Evolutionary conservation across 2,329 filamentous ascomycete genomes (phyloP).

Genomic region (Monilinia fructicola): DNA sequence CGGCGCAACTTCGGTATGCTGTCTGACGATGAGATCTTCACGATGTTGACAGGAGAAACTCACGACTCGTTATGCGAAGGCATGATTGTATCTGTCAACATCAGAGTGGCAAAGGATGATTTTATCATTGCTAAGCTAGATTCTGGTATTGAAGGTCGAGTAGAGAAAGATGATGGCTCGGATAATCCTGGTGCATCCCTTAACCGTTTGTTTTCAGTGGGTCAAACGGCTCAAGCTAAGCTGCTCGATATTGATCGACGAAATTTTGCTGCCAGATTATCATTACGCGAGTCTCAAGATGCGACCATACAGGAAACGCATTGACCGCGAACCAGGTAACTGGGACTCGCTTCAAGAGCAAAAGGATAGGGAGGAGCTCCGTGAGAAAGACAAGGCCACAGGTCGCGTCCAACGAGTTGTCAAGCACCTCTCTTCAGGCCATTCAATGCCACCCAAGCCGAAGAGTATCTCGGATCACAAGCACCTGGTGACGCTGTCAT

Average conservation of each 20-base stretch:
- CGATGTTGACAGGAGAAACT: conserved; percentile 95
- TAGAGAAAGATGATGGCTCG: conserved; percentile 80
- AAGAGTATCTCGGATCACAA: conserved; percentile 88
- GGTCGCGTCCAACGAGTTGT: conserved; percentile 91
- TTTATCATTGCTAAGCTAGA: conserved; percentile 93
- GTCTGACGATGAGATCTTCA: conserved; percentile 78
- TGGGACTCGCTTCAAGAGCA: conserved; percentile 86
- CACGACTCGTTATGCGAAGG: conserved; percentile 77
- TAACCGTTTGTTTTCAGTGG: conserved; percentile 70
- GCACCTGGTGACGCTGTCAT: conserved; percentile 89
- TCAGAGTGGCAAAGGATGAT: conserved; percentile 85
- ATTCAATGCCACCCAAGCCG: conserved; percentile 88
- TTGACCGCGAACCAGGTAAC: conserved; percentile 73
- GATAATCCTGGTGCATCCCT: conserved; percentile 66
- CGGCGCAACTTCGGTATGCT: conserved; percentile 74
- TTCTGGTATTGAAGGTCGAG: conserved; percentile 87
- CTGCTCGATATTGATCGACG: conserved; percentile 85
- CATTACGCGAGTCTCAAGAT: conserved; percentile 80
- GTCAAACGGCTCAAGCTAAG: conserved; percentile 87
- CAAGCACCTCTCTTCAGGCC: conserved; percentile 93
- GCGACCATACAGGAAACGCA: conserved; percentile 66
- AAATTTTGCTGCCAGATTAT: conserved; percentile 78
- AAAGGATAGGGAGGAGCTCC: conserved; percentile 76
- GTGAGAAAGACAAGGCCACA: conserved; percentile 81
- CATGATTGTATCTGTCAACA: conserved; percentile 89